These are phyloP conservation scores for Fusarium multiceps DNA, from an alignment of 2,329 filamentous ascomycete genomes.

Conservation along the genomic window DNA sequence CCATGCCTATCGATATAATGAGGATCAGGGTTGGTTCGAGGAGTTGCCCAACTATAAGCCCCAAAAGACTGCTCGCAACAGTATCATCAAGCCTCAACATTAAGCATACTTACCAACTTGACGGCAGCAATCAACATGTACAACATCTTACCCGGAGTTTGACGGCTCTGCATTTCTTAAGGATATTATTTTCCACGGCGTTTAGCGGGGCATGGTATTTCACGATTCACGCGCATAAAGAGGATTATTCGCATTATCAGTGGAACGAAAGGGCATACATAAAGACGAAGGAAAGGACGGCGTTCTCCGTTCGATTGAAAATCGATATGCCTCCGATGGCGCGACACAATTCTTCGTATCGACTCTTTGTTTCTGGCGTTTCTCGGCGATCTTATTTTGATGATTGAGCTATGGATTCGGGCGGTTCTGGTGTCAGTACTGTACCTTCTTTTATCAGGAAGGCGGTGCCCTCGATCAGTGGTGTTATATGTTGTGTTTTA, in stretches of 20 bases:
- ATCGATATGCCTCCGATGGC: conserved; percentile 45
- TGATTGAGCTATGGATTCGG: conserved; percentile 27
- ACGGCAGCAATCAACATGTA: conserved; percentile 38
- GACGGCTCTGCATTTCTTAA: conserved; percentile 10
- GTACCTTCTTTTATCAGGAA: conserved; percentile 7
- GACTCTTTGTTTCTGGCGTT: conserved; percentile 29
- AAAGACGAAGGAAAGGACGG: conserved; percentile 39
- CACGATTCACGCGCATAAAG: conserved; percentile 42
- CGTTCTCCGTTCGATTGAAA: conserved; percentile 48
- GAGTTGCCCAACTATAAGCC: conserved; percentile 87
- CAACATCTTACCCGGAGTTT: conserved; percentile 29
- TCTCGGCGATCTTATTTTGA: conserved; percentile 14
- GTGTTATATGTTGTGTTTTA: conserved; percentile 32
- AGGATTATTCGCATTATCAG: conserved; percentile 44
- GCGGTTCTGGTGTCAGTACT: conserved; percentile 31
- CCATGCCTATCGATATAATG: conserved; percentile 92
- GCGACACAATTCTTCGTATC: conserved; percentile 40
- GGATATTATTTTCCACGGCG: conserved; percentile 29
- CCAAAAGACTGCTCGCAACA: conserved; percentile 58
- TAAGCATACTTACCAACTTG: background rate
- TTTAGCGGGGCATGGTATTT: conserved; percentile 37
- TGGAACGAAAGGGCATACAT: conserved; percentile 44
- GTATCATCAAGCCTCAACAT: conserved; percentile 39
- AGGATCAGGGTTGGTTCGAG: conserved; percentile 81
- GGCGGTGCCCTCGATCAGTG: conserved; percentile 1